Evolutionary conservation across 331 rosid genomes (phyloP).

Genomic region (Pyrus hybrid): DNA sequence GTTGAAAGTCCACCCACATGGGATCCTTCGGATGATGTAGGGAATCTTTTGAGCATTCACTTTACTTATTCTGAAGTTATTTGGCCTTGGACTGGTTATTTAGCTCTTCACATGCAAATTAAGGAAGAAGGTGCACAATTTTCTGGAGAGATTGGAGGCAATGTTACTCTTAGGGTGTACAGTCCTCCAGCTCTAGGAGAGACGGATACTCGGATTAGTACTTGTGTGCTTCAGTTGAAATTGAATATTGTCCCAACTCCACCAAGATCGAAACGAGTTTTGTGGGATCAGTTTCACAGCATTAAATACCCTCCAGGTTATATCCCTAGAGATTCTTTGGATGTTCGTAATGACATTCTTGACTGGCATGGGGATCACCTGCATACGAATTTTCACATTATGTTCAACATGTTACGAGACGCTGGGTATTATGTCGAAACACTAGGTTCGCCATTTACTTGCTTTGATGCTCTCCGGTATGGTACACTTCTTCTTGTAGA

Average conservation of each 20-base stretch:
- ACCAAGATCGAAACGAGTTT: conserved; percentile 66
- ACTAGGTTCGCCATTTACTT: conserved; percentile 84
- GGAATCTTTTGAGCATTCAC: conserved; percentile 85
- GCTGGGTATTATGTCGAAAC: conserved; percentile 84
- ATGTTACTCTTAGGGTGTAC: conserved; percentile 68
- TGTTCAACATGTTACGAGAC: conserved; percentile 93
- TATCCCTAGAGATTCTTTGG: conserved; percentile 95
- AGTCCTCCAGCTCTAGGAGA: conserved; percentile 85
- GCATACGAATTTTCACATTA: conserved; percentile 90
- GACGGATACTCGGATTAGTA: conserved; percentile 40
- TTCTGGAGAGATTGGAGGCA: conserved; percentile 89
- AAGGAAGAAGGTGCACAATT: conserved; percentile 88
- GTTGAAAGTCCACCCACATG: conserved; percentile 76
- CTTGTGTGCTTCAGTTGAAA: conserved; percentile 83
- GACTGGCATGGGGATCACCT: conserved; percentile 99
- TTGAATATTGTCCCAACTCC: conserved; percentile 87
- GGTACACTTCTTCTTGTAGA: conserved; percentile 37
- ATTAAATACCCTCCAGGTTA: conserved; percentile 97
- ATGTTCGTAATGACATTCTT: conserved; percentile 96
- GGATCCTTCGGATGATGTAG: conserved; percentile 82
- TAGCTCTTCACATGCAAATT: conserved; percentile 93
- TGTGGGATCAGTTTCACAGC: conserved; percentile 99
- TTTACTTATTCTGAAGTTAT: conserved; percentile 76
- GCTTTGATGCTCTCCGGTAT: too few species aligned
- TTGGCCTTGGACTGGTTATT: conserved; percentile 99